Base-by-base conservation (phyloP, 139 green algal genomes). In the Astrephomene gubernaculifera region DNA sequence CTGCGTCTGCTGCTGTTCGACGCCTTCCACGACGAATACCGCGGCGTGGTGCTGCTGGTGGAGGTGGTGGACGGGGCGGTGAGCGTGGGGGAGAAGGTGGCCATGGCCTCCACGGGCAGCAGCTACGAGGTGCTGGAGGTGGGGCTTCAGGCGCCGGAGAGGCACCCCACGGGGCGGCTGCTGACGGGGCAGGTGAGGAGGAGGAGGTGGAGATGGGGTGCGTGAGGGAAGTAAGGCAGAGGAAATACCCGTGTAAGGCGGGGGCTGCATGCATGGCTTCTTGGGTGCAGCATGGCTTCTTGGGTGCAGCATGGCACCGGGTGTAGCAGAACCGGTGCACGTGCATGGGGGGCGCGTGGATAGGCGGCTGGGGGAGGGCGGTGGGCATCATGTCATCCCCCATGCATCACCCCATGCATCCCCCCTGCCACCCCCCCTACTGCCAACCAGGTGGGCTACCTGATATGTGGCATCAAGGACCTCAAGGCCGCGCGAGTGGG, bases 1-100 rank as follows among this genome's bases (percentile, higher is more conserved):
- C 87, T 96, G 60, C 84, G 94, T 2, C 74, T 95, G 87, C 92
- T 99, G 80, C 88, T 99, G 41, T 97, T 98, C 80, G 97, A 99
- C 82, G 94, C 95, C 25, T 94, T 95, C 78, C 95, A 98, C 78
- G 96, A 99, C 89, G 88, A 95, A 52, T 98, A 96, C 89, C 73
- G 93, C 53, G 86, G 87, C 0, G 88, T 87, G 57, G 68, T 89
- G 36, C 44, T 85, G 60, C 61, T 68, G 60, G 45, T 63, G 38
- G 45, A 89, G 84, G 82, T 98, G 36, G 87, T 96, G 36, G 95
- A 98, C 75, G 95, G 95, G 6, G 21, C n/a, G 3, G 71, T 97
- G 82, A 70, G 29, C 27, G 79, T 86, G 64, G 79, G 67, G 24
- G 8, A 43, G 27, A 6, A 29, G 41, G 60, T 83, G 76, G 60